Conservation (phyloP, 257 asterid species). For the Coffea canephora region DNA sequence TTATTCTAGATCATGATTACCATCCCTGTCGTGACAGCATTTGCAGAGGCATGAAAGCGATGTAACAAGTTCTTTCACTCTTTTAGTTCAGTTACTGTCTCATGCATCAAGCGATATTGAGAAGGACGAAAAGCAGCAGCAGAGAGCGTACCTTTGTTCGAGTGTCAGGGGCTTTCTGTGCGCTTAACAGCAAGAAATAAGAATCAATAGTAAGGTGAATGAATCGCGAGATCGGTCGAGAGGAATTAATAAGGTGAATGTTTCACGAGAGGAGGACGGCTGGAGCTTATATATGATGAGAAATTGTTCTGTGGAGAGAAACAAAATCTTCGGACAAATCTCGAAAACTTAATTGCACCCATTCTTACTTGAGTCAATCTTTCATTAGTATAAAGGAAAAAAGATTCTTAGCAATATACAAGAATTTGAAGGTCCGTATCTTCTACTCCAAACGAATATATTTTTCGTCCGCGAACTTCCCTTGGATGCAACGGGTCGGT, state of each 20-base stretch:
- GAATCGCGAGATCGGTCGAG: neutral
- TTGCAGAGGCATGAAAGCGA: no score
- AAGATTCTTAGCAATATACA: neutral
- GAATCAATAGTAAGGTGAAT: neutral
- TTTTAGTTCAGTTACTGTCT: no score
- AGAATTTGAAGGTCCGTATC: neutral
- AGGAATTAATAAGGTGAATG: no score
- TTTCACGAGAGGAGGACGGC: no score
- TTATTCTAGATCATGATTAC: neutral
- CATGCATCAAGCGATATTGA: neutral
- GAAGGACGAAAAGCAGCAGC: neutral
- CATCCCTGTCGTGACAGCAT: neutral
- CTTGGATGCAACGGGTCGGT: no score
- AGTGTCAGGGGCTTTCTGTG: neutral
- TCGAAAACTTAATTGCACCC: neutral
- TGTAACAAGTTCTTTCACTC: no score
- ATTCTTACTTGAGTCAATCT: neutral
- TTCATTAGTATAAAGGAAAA: neutral
- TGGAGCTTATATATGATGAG: neutral
- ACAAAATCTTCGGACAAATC: neutral
- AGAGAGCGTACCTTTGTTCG: neutral
- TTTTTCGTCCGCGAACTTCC: no score
- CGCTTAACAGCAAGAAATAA: neutral
- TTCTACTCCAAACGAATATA: no score
- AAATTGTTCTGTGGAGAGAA: neutral